Evolutionary conservation across 495 filamentous ascomycete species (phyloP), one percentile per base, ranked within the genome.

Genomic region (Hyaloscypha bicolor): DNA sequence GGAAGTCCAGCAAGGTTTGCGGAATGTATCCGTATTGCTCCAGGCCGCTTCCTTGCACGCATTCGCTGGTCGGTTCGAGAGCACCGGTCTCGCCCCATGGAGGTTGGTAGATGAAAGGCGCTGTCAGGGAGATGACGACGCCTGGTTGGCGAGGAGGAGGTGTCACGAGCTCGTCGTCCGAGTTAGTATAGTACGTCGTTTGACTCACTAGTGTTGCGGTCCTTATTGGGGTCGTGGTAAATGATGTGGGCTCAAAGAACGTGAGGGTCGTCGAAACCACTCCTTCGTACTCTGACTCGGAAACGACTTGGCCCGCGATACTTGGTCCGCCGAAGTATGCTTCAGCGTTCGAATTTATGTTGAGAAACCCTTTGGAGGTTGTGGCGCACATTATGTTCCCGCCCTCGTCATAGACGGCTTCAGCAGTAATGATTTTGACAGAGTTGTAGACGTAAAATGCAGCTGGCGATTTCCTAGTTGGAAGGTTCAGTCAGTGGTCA

Each of bases 361-460:
- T 42, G 52, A 16, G 12, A 48, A 68, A 66, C 19, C 25, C 56
- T 42, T n/a, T n/a, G 0, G 63, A 67, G 0, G 42, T 1, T 1
- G 64, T 72, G 8, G 56, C 70, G 25, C 70, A 72, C 8, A 55
- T 58, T 9, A 31, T 2, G 33, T 69, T 51, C 4, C 63, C 59
- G 42, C 19, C 16, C 6, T n/a, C 53, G 31, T 52, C 62, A 21
- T 58, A 58, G 9, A 70, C 45, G 12, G 63, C 31, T 37, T 33
- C 57, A 1, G 64, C 70, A n/a, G 64, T 66, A 42, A 72, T 69
- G 45, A 72, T 65, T 52, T 58, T 69, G 2, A 72, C 35, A 2
- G 70, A 61, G 30, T n/a, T 62, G 32, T 72, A 72, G 3, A 72
- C 70, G 21, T 64, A 69, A 51, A 72, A 72, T 14, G 70, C 70